These are phyloP conservation scores for Styphnolobium japonicum DNA, from an alignment of 306 rosid species.

Conservation along the genomic window DNA sequence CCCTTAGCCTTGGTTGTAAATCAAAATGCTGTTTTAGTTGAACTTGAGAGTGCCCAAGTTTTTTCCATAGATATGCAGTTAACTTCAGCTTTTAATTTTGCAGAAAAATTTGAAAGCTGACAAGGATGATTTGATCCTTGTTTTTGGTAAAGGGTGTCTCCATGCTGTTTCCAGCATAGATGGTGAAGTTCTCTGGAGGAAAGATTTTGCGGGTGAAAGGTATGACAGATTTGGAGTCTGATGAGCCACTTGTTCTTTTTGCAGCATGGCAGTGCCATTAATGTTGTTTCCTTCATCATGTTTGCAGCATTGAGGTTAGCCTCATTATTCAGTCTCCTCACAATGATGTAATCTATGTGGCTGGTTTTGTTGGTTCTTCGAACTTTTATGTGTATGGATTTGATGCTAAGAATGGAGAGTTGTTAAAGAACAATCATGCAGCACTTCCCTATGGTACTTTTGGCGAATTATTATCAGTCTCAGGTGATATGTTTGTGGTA, in stretches of 20 bases:
- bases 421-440: conserved; percentile 55
- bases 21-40: conserved; percentile 12
- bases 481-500: conserved; percentile 63
- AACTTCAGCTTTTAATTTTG: conserved; percentile 36
- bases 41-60: background rate
- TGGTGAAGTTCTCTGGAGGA: conserved; percentile 81
- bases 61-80: conserved; percentile 20
- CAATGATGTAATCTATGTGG: conserved; percentile 51
- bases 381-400: conserved; percentile 59
- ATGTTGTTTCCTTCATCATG: conserved; percentile 35
- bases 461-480: conserved; percentile 66
- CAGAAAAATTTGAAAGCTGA: conserved; percentile 77
- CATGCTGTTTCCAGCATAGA: conserved; percentile 80
- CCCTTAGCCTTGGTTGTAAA: conserved; percentile 16
- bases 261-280: conserved; percentile 25
- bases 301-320: conserved; percentile 77
- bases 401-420: conserved; percentile 69
- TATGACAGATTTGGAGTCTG: conserved; percentile 28
- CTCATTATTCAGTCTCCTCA: conserved; percentile 61
- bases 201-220: conserved; percentile 73
- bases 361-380: conserved; percentile 68
- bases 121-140: conserved; percentile 73
- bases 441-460: conserved; percentile 56
- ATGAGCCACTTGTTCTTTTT: conserved; percentile 14
- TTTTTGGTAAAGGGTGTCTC: conserved; percentile 66